Conservation (phyloP, 2,329 filamentous ascomycete genomes). For the Xylaria hypoxylon region DNA sequence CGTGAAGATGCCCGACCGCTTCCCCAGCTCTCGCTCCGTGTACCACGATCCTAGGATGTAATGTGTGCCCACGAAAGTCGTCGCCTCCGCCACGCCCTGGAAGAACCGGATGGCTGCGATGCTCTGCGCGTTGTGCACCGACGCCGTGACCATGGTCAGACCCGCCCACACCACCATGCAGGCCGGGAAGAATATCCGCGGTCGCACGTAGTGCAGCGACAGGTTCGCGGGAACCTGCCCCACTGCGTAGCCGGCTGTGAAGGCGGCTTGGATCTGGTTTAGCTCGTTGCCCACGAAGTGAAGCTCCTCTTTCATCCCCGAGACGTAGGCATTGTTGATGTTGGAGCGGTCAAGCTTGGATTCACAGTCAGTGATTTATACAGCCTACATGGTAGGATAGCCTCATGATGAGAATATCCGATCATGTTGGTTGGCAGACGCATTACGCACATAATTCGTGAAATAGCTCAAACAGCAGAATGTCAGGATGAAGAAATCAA, state of each 20-base stretch:
- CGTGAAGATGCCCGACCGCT: slow-evolving; percentile 71
- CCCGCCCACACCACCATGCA: slow-evolving; percentile 74
- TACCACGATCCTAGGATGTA: slow-evolving; percentile 73
- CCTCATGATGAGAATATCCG: not conserved
- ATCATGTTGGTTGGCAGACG: not conserved
- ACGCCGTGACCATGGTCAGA: slow-evolving; percentile 71
- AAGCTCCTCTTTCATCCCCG: slow-evolving; percentile 65
- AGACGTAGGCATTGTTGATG: slow-evolving; percentile 66
- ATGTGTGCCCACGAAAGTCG: slow-evolving; percentile 68
- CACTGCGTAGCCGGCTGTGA: slow-evolving; percentile 59
- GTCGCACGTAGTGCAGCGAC: slow-evolving; percentile 71
- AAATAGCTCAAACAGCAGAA: slow-evolving; percentile 72
- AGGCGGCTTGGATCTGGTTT: slow-evolving; percentile 66
- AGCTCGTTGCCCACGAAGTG: slow-evolving; percentile 61
- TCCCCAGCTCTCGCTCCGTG: slow-evolving; percentile 69
- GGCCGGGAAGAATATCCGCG: slow-evolving; percentile 71
- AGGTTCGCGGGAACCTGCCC: slow-evolving; percentile 72
- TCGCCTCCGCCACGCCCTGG: slow-evolving; percentile 66
- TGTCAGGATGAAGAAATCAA: slow-evolving; percentile 73
- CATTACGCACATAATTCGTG: slow-evolving; percentile 61
- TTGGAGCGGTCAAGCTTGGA: slow-evolving; percentile 62
- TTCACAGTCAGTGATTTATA: slow-evolving; percentile 1
- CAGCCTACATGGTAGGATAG: not conserved
- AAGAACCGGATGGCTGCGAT: slow-evolving; percentile 72
- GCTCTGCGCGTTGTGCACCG: slow-evolving; percentile 60